Conservation (phyloP, 1,284 basidiomycete species). For the Marasmius tenuissimus region DNA sequence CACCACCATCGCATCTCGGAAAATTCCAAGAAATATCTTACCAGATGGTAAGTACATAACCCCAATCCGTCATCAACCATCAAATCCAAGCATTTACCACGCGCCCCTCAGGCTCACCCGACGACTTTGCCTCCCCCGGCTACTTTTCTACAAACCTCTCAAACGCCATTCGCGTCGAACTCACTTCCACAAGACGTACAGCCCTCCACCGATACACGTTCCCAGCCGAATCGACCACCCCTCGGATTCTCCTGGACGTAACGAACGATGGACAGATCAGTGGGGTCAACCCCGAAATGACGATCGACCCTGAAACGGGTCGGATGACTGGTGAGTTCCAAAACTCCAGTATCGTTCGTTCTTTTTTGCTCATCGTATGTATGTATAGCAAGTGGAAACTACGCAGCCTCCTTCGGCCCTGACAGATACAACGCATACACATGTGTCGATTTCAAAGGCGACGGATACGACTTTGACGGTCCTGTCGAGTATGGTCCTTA, state of each 20-base stretch:
- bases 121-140: conserved; percentile 60
- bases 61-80: background rate
- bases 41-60: conserved; percentile 36
- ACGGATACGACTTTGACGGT: conserved; percentile 44
- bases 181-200: conserved; percentile 55
- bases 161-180: conserved; percentile 55
- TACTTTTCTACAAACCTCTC: conserved; percentile 66
- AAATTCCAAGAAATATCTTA: conserved; percentile 42
- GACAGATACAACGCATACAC: conserved; percentile 58
- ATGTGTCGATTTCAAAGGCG: conserved; percentile 60
- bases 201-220: conserved; percentile 58
- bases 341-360: too few relatives aligned
- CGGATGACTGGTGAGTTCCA: conserved; percentile 33
- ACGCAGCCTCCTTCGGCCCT: conserved; percentile 41
- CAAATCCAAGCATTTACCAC: background rate
- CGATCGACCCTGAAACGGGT: conserved; percentile 44
- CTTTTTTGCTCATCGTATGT: background rate
- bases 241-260: conserved; percentile 54
- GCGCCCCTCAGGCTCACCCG: conserved; percentile 43
- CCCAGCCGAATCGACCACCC: conserved; percentile 37
- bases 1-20: conserved; percentile 44
- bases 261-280: conserved; percentile 59
- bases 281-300: conserved; percentile 44
- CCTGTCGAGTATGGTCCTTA: conserved; percentile 57
- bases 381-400: conserved; percentile 32